Evolutionary conservation across 176 grass and related monocot genomes (phyloP).

Genomic region (Carex littledalei): DNA sequence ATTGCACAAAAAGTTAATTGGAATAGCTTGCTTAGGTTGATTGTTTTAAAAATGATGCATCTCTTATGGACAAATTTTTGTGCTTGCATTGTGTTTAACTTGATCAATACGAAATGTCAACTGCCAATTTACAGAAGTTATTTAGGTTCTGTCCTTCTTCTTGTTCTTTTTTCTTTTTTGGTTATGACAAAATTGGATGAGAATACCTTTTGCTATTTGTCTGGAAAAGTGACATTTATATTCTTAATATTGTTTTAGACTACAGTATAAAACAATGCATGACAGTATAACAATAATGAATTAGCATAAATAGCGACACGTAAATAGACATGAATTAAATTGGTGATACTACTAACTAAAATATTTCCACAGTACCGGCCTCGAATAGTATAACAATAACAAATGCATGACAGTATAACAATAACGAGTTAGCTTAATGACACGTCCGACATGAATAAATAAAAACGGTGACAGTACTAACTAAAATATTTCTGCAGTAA

Average conservation of each 20-base stretch:
- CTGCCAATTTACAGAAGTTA: no score
- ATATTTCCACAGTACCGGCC: background rate
- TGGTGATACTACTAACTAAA: background rate
- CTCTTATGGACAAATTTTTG: background rate
- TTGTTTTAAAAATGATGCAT: background rate
- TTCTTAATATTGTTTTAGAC: background rate
- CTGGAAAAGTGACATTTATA: background rate
- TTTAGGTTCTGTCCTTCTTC: background rate
- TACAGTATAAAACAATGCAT: background rate
- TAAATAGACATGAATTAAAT: background rate
- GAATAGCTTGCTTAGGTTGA: background rate
- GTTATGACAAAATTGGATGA: background rate
- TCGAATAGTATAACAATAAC: background rate
- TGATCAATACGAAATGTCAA: background rate
- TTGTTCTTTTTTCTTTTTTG: background rate
- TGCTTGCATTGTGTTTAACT: background rate
- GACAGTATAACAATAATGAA: background rate
- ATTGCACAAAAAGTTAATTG: background rate
- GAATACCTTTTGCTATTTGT: background rate
- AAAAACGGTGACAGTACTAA: background rate
- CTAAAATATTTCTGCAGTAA: background rate
- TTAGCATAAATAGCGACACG: background rate
- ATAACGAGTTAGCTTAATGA: background rate
- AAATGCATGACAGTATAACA: background rate
- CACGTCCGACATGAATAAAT: background rate